Conservation (phyloP, 345 rosid genomes). For the Streptanthus diversifolius region DNA sequence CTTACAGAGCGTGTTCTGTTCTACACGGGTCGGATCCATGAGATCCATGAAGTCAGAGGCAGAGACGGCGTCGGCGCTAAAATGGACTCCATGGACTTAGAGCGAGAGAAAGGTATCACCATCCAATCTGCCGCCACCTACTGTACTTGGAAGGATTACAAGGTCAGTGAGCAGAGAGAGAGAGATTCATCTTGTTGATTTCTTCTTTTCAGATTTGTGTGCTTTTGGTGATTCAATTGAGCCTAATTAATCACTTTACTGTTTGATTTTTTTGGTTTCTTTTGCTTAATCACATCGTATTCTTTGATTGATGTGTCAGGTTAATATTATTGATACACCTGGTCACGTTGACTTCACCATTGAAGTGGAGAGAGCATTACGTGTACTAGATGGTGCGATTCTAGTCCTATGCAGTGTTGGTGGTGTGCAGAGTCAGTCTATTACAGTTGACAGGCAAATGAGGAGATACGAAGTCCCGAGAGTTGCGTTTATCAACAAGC, state of each 20-base stretch:
- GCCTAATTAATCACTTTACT: background rate
- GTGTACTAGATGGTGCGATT: slow-evolving; percentile 95
- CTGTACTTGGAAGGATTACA: slow-evolving; percentile 90
- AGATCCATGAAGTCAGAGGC: slow-evolving; percentile 97
- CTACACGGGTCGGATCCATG: slow-evolving; percentile 96
- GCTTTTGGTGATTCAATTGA: background rate
- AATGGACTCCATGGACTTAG: slow-evolving; percentile 99
- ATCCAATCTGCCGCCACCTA: slow-evolving; percentile 98
- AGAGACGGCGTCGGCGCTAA: slow-evolving; percentile 97
- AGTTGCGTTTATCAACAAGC: slow-evolving; percentile 91
- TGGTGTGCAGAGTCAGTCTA: slow-evolving; percentile 98
- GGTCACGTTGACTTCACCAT: slow-evolving; percentile 98
- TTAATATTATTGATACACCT: slow-evolving; percentile 95
- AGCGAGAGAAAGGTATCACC: slow-evolving; percentile 97
- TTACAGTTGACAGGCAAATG: slow-evolving; percentile 98
- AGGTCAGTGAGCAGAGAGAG: slow-evolving; percentile 51
- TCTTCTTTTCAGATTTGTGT: background rate
- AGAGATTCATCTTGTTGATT: no score
- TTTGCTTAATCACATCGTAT: background rate
- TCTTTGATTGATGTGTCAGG: slow-evolving; percentile 40
- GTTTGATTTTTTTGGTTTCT: background rate
- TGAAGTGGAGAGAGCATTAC: slow-evolving; percentile 97
- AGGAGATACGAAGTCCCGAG: slow-evolving; percentile 96
- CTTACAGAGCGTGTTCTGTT: slow-evolving; percentile 83
- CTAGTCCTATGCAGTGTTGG: slow-evolving; percentile 96